Conservation (phyloP, 768 basidiomycete genomes). For the Hemileccinum rubropunctum region DNA sequence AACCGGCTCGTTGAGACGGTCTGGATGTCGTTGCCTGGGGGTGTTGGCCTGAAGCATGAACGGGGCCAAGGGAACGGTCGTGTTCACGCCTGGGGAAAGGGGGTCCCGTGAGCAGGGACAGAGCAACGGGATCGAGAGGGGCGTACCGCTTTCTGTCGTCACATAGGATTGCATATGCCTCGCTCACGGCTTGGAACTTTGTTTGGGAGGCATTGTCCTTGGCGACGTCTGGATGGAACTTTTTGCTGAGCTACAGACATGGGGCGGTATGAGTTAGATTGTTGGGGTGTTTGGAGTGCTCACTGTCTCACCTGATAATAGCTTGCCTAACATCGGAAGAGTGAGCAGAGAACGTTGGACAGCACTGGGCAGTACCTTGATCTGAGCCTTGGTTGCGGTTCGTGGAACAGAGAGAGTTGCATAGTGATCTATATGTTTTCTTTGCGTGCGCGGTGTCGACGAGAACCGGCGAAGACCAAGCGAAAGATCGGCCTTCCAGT, state of each 20-base stretch:
- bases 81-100: slow-evolving; percentile 29
- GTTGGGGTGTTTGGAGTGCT: background rate
- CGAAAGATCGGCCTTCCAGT: background rate
- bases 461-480: slow-evolving; percentile 16
- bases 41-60: slow-evolving; percentile 12
- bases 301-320: slow-evolving; percentile 27
- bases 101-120: background rate
- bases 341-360: slow-evolving; percentile 1
- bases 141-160: slow-evolving; percentile 45
- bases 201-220: slow-evolving; percentile 36
- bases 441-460: slow-evolving; percentile 10
- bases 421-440: slow-evolving; percentile 26
- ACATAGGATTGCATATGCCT: slow-evolving; percentile 44
- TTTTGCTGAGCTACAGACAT: slow-evolving; percentile 42
- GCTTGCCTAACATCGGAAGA: slow-evolving; percentile 16
- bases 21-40: slow-evolving; percentile 31
- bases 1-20: slow-evolving; percentile 24
- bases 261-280: background rate
- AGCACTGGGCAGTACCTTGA: slow-evolving; percentile 22
- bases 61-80: slow-evolving; percentile 22
- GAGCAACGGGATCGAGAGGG: background rate
- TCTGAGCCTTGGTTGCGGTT: slow-evolving; percentile 32
- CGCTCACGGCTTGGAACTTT: slow-evolving; percentile 45
- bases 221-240: slow-evolving; percentile 44
- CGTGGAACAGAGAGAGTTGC: slow-evolving; percentile 25